A percentile compares a stretch with the other conserved stretches of the same genome.
phyloP scores from a whole-genome alignment of 139 green algal genomes.

The Edaphochlamys debaryana region DNA sequence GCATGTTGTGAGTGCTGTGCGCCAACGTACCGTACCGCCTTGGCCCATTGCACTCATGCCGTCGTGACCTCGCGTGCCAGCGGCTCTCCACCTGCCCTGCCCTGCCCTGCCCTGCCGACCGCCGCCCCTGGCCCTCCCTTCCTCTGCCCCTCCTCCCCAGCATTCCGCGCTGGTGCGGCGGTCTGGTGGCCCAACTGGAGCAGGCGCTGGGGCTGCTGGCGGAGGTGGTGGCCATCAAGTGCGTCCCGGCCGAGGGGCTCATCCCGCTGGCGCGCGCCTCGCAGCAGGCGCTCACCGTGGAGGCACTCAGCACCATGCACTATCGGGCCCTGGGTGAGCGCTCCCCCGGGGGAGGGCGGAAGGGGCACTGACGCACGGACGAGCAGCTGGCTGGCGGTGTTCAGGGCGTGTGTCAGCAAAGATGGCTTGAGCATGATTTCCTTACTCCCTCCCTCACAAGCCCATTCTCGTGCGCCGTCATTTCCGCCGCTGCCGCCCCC shows the following conservation, averaged over 20 bases:
- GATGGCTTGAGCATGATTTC: no score
- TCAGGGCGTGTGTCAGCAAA: no score
- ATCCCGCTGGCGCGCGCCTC: constrained; percentile 69
- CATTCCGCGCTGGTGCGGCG: neutral
- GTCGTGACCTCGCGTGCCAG: no score
- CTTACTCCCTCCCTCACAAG: no score
- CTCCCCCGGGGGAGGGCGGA: neutral
- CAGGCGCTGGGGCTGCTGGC: constrained; percentile 45
- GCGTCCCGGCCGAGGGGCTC: constrained; percentile 55
- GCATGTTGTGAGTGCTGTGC: no score
- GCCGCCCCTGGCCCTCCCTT: neutral
- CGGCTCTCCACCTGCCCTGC: no score
- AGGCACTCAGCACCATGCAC: constrained; percentile 67
- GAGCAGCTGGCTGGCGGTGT: no score
- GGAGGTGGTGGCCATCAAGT: constrained; percentile 44
- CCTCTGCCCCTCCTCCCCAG: constrained; percentile 7
- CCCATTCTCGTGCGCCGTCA: no score
- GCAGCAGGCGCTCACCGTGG: constrained; percentile 62
- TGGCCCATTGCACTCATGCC: no score
- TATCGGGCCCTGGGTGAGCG: constrained; percentile 64
- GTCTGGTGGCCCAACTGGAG: constrained; percentile 51
- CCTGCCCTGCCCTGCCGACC: neutral
- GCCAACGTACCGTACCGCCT: no score
- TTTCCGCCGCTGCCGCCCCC: no score
- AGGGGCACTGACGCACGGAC: neutral